phyloP scores from a whole-genome alignment of 2,329 filamentous ascomycete species.

The Cercospora canescens region DNA sequence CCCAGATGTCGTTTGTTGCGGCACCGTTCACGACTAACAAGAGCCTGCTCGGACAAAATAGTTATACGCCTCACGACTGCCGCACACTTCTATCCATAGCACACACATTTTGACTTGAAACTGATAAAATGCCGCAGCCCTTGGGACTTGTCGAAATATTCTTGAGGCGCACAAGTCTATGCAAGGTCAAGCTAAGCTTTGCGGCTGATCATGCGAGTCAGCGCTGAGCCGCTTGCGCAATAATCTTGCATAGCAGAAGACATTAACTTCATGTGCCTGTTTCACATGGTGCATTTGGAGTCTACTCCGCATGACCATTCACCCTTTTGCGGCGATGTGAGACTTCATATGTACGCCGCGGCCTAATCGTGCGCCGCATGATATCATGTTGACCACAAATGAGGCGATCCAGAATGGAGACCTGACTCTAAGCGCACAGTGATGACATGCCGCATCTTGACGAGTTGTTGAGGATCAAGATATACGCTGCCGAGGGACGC shows the following conservation, averaged over 20 bases:
- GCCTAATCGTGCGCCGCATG: not conserved
- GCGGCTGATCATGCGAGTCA: not conserved
- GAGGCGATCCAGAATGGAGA: not conserved
- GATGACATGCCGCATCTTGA: not conserved
- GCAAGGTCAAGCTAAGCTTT: not conserved
- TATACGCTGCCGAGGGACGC: not conserved
- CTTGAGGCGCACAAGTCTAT: not conserved
- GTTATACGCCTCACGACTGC: too few relatives aligned
- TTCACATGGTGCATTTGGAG: not conserved
- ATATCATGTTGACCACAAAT: not conserved
- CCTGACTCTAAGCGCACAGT: not conserved
- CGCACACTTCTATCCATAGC: not conserved
- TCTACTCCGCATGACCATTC: not conserved
- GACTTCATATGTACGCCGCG: not conserved
- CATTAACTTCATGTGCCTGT: constrained; percentile 1
- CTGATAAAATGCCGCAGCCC: not conserved
- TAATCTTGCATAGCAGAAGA: not conserved
- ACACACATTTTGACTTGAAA: not conserved
- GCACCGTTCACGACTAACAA: not conserved
- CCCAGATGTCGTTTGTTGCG: not conserved
- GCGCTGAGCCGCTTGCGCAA: not conserved
- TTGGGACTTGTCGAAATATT: not conserved
- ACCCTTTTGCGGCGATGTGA: not conserved
- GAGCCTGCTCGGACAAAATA: not conserved
- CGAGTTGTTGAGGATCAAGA: not conserved